These are phyloP conservation scores for Lolium multiflorum DNA, from an alignment of 176 grass and related monocot genomes.

Conservation along the genomic window DNA sequence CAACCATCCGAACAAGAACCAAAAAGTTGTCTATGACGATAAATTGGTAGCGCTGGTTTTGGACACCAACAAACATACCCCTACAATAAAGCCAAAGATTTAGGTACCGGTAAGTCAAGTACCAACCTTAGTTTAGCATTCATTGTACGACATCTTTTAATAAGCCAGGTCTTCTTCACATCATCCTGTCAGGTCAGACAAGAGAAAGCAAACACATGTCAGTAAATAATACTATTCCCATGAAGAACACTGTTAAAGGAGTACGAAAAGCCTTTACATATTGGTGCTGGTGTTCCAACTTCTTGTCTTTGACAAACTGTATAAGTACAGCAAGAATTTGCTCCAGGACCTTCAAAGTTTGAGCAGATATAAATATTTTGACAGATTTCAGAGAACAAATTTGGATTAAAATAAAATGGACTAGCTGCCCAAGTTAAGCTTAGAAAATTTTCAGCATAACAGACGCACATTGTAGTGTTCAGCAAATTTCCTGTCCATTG, in stretches of 20 bases:
- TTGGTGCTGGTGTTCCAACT: constrained; percentile 95
- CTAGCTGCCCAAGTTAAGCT: neutral
- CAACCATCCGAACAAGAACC: neutral
- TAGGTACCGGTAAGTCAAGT: neutral
- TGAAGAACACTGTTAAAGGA: constrained; percentile 20
- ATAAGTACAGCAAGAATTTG: constrained; percentile 97
- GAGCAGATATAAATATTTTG: constrained; percentile 18
- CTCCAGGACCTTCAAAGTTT: constrained; percentile 77
- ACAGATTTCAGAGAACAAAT: constrained; percentile 7
- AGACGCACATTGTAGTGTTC: constrained; percentile 91
- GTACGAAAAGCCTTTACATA: constrained; percentile 68
- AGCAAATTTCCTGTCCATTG: constrained; percentile 98
- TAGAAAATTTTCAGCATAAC: constrained; percentile 5
- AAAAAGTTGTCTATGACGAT: neutral
- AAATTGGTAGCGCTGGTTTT: neutral
- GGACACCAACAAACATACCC: too few relatives aligned
- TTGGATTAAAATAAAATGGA: constrained; percentile 20
- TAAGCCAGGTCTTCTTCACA: constrained; percentile 95
- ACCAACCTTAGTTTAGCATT: constrained; percentile 93
- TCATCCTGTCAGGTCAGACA: constrained; percentile 75
- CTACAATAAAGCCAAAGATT: constrained; percentile 11
- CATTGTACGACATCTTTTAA: constrained; percentile 97
- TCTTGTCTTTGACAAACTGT: constrained; percentile 97
- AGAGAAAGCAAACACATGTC: neutral
- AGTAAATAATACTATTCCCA: neutral